Conservation (phyloP, 257 asterid species). For the Rauvolfia tetraphylla region DNA sequence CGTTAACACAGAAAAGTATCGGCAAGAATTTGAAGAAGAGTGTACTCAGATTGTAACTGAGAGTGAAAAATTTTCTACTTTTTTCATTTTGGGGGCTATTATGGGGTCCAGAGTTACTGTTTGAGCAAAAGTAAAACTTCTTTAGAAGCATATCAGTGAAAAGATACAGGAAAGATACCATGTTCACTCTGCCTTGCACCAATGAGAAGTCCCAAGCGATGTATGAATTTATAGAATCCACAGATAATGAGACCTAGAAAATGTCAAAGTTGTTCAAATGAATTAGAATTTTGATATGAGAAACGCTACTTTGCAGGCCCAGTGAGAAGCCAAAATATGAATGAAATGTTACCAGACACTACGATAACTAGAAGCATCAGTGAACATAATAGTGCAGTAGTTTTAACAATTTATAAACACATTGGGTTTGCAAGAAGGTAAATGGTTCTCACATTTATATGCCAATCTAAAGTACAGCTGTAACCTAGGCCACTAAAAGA, state of each 20-base stretch:
- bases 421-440: neutral
- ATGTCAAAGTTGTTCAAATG: constrained; percentile 15
- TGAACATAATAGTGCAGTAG: neutral
- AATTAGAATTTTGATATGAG: neutral
- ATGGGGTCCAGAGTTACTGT: too few relatives aligned
- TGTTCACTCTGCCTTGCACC: constrained; percentile 81
- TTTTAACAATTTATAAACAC: neutral
- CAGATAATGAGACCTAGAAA: constrained; percentile 62
- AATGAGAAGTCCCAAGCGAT: constrained; percentile 98
- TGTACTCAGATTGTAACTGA: too few relatives aligned
- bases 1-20: neutral
- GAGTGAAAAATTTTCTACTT: too few relatives aligned
- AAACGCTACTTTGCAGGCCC: neutral
- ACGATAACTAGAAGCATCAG: neutral
- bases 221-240: constrained; percentile 80
- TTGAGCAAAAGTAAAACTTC: too few relatives aligned
- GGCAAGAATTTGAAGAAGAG: neutral
- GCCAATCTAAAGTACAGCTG: neutral
- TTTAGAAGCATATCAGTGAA: constrained; percentile 7
- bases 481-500: neutral
- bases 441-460: neutral
- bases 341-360: neutral
- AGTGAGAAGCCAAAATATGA: neutral
- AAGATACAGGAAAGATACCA: constrained; percentile 52
- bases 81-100: too few relatives aligned